Conservation (phyloP, 2,329 filamentous ascomycete genomes). For the Pyrenophora teres region DNA sequence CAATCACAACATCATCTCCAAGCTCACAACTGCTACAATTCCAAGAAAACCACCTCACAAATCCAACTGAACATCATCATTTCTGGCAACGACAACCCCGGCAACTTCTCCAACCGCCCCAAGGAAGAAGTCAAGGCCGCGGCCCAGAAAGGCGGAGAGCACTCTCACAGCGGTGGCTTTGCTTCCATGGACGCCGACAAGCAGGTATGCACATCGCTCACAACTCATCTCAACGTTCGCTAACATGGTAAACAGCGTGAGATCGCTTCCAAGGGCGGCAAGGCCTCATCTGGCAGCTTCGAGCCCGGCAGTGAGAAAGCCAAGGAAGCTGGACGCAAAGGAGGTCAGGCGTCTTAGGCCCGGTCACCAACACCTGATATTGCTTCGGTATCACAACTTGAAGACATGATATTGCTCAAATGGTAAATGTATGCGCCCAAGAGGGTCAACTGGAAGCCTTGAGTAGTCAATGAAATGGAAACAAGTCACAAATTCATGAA, state of each 20-base stretch:
- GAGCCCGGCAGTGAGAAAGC: conserved; percentile 59
- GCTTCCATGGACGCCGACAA: conserved; percentile 45
- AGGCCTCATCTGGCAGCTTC: conserved; percentile 60
- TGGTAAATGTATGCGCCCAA: not conserved
- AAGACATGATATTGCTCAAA: not conserved
- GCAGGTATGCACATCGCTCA: conserved; percentile 23
- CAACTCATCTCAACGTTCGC: not conserved
- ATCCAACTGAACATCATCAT: conserved; percentile 10
- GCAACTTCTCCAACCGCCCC: conserved; percentile 57
- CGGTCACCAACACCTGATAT: not conserved
- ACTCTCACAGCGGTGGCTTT: conserved; percentile 45
- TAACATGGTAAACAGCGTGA: conserved; percentile 49
- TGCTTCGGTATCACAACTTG: not conserved
- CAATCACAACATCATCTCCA: no score
- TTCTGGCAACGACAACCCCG: conserved; percentile 52
- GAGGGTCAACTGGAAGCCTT: not conserved
- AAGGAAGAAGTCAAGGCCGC: conserved; percentile 54
- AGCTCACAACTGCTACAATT: no score
- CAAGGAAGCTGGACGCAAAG: conserved; percentile 60
- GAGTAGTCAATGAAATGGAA: not conserved
- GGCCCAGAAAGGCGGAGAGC: conserved; percentile 52
- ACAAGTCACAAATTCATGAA: not conserved
- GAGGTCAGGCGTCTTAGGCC: conserved; percentile 43
- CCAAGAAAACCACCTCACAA: not conserved
- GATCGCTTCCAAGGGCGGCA: conserved; percentile 61